Conservation (phyloP, 1,284 basidiomycete genomes). For the Coriolopsis trogii region DNA sequence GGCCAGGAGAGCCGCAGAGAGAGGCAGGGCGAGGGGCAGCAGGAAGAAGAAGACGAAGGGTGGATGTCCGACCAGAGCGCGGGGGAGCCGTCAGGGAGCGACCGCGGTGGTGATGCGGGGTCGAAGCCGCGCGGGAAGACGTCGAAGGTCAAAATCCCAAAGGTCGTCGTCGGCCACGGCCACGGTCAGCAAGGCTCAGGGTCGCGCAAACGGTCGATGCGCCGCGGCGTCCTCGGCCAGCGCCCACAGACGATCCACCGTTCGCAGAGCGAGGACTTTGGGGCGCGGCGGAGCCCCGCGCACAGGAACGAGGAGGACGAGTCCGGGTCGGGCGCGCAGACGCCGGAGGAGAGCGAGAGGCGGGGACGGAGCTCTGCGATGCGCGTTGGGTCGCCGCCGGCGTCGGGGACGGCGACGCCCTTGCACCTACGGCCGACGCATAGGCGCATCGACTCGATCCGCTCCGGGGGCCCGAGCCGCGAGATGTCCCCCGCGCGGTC, state of each 20-base stretch:
- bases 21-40: too few relatives aligned
- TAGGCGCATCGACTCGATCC: constrained; percentile 38
- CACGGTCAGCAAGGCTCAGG: too few relatives aligned
- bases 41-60: constrained; percentile 44
- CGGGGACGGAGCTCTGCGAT: constrained; percentile 20
- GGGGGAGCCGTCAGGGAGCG: constrained; percentile 22
- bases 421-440: constrained; percentile 17
- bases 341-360: constrained; percentile 15
- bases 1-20: constrained; percentile 4
- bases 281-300: not conserved
- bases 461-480: constrained; percentile 33
- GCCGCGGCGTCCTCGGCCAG: constrained; percentile 27
- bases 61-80: constrained; percentile 49
- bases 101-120: not conserved
- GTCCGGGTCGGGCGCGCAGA: constrained; percentile 18
- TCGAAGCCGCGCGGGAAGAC: constrained; percentile 18
- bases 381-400: constrained; percentile 11
- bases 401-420: constrained; percentile 21
- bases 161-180: constrained; percentile 17
- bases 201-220: constrained; percentile 30
- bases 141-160: constrained; percentile 24
- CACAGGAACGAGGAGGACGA: not conserved
- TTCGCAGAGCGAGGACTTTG: constrained; percentile 24
- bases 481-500: constrained; percentile 54
- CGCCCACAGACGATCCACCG: constrained; percentile 18